Percentiles rank a stretch among this genome's conserved stretches.
phyloP scores from a whole-genome alignment of 177 flowering plant genomes.

The Vitis hybrid region DNA sequence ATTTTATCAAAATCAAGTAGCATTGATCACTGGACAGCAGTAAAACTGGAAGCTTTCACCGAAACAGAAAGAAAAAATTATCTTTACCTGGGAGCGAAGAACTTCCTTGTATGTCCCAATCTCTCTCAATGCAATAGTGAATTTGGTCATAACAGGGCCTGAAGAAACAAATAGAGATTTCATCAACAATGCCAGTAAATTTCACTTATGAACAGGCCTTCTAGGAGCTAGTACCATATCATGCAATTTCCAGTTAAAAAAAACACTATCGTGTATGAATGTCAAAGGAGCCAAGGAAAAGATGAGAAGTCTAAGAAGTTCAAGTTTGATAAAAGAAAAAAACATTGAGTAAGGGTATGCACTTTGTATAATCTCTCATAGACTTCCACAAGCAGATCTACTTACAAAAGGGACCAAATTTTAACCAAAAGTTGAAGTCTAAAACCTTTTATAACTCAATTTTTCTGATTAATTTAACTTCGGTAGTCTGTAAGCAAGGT shows the following conservation, averaged over 20 bases:
- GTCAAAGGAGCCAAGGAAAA: too few species aligned
- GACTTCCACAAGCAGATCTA: not conserved
- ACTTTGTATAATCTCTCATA: not conserved
- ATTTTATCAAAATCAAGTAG: too few species aligned
- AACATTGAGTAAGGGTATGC: not conserved
- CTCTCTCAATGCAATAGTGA: conserved; percentile 62
- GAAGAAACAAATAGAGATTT: not conserved
- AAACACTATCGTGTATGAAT: too few species aligned
- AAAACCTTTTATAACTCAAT: not conserved
- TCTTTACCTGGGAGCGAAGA: conserved; percentile 70
- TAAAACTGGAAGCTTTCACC: not conserved
- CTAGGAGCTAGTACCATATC: too few species aligned
- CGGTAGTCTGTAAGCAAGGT: not conserved
- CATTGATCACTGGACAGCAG: too few species aligned
- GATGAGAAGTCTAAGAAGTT: not conserved
- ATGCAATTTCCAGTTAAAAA: too few species aligned
- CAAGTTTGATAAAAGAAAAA: not conserved
- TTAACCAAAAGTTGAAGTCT: not conserved
- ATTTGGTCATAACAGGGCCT: conserved; percentile 66
- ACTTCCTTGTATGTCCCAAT: conserved; percentile 83
- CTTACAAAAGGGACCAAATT: not conserved
- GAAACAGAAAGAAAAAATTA: not conserved
- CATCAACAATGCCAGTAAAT: not conserved
- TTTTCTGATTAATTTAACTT: not conserved
- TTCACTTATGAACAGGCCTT: not conserved